These are phyloP conservation scores for Mycena galopus DNA, from an alignment of 768 basidiomycete genomes.

Conservation along the genomic window DNA sequence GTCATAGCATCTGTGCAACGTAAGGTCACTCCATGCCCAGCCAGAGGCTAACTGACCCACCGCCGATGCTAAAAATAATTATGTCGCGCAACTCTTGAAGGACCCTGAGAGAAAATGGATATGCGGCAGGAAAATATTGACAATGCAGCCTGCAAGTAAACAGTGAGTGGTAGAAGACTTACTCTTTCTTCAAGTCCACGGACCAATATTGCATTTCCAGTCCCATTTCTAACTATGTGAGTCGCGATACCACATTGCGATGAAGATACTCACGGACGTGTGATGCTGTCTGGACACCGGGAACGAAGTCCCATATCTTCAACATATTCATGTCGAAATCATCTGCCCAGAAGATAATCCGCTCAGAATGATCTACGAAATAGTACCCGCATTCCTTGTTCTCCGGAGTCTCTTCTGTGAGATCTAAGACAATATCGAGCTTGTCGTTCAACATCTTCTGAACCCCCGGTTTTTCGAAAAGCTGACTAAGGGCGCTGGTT, in stretches of 20 bases:
- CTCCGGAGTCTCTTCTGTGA: background rate
- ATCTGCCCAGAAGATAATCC: conserved; percentile 5
- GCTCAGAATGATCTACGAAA: conserved; percentile 9
- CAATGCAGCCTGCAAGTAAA: background rate
- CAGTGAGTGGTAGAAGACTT: background rate
- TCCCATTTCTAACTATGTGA: background rate
- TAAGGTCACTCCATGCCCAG: background rate
- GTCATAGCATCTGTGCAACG: background rate
- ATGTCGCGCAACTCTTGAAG: background rate
- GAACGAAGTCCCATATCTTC: background rate
- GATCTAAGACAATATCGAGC: conserved; percentile 8
- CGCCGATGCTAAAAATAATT: background rate
- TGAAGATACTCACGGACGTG: background rate
- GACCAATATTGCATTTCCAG: conserved; percentile 10
- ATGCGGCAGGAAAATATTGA: background rate
- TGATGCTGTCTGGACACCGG: background rate
- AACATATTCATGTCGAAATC: conserved; percentile 1
- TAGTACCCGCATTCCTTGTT: conserved; percentile 10
- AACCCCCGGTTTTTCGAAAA: background rate
- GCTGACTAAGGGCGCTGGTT: background rate
- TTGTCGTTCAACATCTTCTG: background rate
- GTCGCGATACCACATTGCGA: background rate
- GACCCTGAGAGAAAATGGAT: background rate
- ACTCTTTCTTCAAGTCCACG: background rate
- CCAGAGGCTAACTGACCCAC: background rate